phyloP scores from a whole-genome alignment of 1,284 basidiomycete species.

The Cutaneotrichosporon spelunceum region DNA sequence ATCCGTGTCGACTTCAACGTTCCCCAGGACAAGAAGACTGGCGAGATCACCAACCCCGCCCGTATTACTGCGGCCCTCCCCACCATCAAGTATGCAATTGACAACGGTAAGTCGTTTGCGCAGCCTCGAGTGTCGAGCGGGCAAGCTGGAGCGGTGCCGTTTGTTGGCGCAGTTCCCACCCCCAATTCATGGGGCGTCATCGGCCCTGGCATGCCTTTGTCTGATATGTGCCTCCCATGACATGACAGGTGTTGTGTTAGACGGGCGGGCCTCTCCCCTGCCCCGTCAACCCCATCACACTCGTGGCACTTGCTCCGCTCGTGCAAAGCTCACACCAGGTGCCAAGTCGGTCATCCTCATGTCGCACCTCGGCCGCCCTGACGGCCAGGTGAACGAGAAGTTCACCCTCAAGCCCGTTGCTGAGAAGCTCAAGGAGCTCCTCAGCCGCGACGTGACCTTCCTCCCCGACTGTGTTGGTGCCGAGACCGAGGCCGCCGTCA shows the following conservation, averaged over 20 bases:
- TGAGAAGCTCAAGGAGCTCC: slow-evolving; percentile 65
- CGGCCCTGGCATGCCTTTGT: no score
- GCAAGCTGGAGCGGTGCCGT: not conserved
- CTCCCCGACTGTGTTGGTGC: slow-evolving; percentile 81
- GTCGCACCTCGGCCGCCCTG: slow-evolving; percentile 97
- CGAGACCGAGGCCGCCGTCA: slow-evolving; percentile 74
- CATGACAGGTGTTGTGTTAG: no score
- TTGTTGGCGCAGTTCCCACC: not conserved
- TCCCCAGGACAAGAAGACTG: slow-evolving; percentile 67
- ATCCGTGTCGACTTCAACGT: slow-evolving; percentile 99
- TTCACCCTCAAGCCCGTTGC: slow-evolving; percentile 87
- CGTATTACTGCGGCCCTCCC: slow-evolving; percentile 95
- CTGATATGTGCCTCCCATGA: no score
- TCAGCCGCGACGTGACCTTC: slow-evolving; percentile 72
- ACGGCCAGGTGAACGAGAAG: slow-evolving; percentile 84
- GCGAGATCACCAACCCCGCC: slow-evolving; percentile 88
- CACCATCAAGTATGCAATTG: slow-evolving; percentile 90
- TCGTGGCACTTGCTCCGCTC: not conserved
- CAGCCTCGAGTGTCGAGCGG: not conserved
- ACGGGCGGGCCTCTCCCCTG: no score
- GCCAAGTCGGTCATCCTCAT: slow-evolving; percentile 85
- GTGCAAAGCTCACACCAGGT: slow-evolving; percentile 54
- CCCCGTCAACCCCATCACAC: no score
- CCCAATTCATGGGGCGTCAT: no score
- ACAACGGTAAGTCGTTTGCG: slow-evolving; percentile 62